Percentiles rank a stretch among this genome's conserved stretches.
Conservation (phyloP, 2,329 filamentous ascomycete genomes). For the Trichoderma oligosporum region DNA sequence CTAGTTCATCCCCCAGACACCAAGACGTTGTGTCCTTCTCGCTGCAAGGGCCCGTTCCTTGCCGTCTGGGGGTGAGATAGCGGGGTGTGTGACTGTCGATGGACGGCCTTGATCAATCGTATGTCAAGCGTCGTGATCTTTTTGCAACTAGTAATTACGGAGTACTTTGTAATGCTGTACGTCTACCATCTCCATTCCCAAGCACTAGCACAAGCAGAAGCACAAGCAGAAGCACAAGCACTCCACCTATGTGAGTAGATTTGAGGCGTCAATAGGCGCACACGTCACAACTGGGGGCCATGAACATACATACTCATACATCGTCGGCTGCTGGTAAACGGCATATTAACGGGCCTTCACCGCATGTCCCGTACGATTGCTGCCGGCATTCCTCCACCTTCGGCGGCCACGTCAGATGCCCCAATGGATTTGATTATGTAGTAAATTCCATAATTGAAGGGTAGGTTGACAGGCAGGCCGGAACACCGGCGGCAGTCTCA, state of each 20-base stretch:
- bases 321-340: constrained; percentile 8
- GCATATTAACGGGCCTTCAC: constrained; percentile 14
- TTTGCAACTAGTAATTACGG: not conserved
- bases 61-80: constrained; percentile 1
- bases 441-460: not conserved
- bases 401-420: constrained; percentile 15
- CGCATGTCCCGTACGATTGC: constrained; percentile 14
- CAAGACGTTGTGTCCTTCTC: not conserved
- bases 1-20: not conserved
- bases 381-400: constrained; percentile 13
- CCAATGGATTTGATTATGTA: constrained; percentile 9
- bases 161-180: constrained; percentile 3
- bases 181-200: no score
- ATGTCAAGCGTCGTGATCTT: constrained; percentile 11
- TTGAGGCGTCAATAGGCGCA: not conserved
- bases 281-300: constrained; percentile 1
- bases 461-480: constrained; percentile 3
- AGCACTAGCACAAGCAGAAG: not conserved
- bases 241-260: not conserved
- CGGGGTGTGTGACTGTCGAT: not conserved
- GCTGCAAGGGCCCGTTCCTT: constrained; percentile 16
- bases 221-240: no score
- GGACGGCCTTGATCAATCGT: not conserved
- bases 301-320: not conserved
- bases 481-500: constrained; percentile 1